These are phyloP conservation scores for Torulaspora globosa DNA, from an alignment of 1,139 yeast species.

Conservation along the genomic window DNA sequence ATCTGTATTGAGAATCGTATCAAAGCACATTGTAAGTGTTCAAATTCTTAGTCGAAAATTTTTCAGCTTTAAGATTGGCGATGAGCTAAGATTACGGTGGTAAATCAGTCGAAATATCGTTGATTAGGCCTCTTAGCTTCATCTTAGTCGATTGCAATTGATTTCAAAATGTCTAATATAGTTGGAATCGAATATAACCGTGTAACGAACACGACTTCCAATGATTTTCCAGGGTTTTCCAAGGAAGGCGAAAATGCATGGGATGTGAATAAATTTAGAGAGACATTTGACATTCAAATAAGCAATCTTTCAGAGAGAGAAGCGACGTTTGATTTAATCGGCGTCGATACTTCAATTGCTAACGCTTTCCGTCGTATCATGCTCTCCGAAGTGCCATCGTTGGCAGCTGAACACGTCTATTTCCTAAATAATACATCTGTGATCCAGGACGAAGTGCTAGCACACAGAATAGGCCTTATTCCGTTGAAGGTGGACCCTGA, in stretches of 20 bases:
- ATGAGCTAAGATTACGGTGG: constrained; percentile 13
- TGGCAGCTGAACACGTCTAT: constrained; percentile 89
- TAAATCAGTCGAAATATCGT: background rate
- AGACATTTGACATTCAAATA: constrained; percentile 65
- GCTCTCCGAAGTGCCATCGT: constrained; percentile 94
- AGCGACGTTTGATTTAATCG: constrained; percentile 82
- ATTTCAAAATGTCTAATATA: constrained; percentile 44
- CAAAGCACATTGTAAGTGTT: constrained; percentile 6
- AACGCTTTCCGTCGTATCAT: constrained; percentile 96
- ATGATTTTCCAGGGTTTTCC: constrained; percentile 85
- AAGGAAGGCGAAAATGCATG: constrained; percentile 67
- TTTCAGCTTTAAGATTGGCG: constrained; percentile 13
- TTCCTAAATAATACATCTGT: constrained; percentile 93
- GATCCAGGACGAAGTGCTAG: constrained; percentile 92
- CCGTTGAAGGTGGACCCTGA: constrained; percentile 95
- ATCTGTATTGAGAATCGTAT: constrained; percentile 1
- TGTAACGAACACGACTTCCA: constrained; percentile 80
- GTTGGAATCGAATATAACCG: constrained; percentile 89
- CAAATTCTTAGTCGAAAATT: constrained; percentile 9
- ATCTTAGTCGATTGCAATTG: background rate
- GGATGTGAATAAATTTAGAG: constrained; percentile 78
- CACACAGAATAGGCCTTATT: constrained; percentile 88
- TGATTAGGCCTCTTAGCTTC: background rate
- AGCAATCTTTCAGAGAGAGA: constrained; percentile 59
- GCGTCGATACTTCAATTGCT: constrained; percentile 86